These are phyloP conservation scores for Flueggea neowawraea DNA, from an alignment of 441 rosid genomes.

Conservation along the genomic window DNA sequence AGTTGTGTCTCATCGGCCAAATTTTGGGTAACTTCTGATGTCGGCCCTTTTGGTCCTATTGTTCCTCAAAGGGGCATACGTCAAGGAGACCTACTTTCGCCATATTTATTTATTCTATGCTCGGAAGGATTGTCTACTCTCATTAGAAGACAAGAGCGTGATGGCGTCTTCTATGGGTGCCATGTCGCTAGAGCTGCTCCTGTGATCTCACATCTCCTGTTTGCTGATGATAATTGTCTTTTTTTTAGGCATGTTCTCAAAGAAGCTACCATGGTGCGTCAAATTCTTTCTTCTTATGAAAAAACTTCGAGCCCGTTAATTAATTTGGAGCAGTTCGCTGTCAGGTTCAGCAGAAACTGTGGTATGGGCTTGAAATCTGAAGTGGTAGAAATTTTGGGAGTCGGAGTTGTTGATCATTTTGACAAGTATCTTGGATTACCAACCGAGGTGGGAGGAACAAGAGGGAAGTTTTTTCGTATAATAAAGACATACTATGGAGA, in stretches of 20 bases:
- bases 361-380: neutral
- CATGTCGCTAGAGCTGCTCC: neutral
- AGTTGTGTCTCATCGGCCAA: neutral
- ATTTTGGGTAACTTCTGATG: neutral
- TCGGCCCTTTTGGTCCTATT: neutral
- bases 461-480: too few species aligned
- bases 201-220: neutral
- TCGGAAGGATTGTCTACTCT: too few species aligned
- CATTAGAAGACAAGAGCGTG: neutral
- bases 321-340: neutral
- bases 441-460: too few species aligned
- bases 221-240: neutral
- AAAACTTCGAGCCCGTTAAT: neutral
- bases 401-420: too few species aligned
- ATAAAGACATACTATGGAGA: too few species aligned
- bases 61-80: neutral
- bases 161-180: neutral
- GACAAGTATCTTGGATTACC: too few species aligned
- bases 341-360: neutral
- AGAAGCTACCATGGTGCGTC: too few species aligned
- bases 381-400: too few species aligned
- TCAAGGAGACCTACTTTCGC: neutral
- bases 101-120: neutral
- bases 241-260: neutral
- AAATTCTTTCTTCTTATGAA: neutral